phyloP scores from a whole-genome alignment of 1,284 basidiomycete genomes.

The Cryptococcus sp. region DNA sequence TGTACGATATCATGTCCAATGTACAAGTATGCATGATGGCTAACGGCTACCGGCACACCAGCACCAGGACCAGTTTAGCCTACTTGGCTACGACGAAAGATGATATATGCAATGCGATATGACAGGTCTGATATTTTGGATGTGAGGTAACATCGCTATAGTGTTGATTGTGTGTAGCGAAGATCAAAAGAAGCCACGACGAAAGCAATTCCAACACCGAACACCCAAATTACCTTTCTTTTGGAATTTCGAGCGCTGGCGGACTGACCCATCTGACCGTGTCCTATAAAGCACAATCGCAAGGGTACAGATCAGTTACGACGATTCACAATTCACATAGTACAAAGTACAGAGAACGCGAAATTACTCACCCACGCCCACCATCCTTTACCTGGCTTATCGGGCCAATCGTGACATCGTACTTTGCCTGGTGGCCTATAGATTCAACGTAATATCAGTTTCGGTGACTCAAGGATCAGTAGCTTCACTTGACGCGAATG shows the following conservation, averaged over 20 bases:
- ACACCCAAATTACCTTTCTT: background rate
- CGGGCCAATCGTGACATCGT: constrained; percentile 48
- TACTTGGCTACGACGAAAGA: too few species aligned
- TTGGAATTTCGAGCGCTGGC: constrained; percentile 18
- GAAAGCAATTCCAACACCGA: too few species aligned
- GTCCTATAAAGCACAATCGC: constrained; percentile 38
- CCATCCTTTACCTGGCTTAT: constrained; percentile 40
- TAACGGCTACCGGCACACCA: too few species aligned
- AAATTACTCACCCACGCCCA: constrained; percentile 30
- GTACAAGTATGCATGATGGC: background rate
- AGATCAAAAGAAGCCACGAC: too few species aligned
- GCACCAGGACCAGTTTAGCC: too few species aligned
- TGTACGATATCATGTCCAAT: background rate
- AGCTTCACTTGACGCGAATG: too few species aligned
- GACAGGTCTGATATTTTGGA: too few species aligned
- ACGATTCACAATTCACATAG: constrained; percentile 11
- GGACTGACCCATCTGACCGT: constrained; percentile 35
- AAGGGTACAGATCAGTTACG: constrained; percentile 31
- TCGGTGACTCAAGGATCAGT: background rate
- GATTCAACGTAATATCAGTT: background rate
- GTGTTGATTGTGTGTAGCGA: too few species aligned
- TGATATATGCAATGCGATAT: too few species aligned
- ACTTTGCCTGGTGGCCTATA: constrained; percentile 29
- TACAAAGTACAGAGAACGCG: constrained; percentile 8
- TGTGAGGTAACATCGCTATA: too few species aligned